These are phyloP conservation scores for Neurospora hispaniola DNA, from an alignment of 495 filamentous ascomycete species.

Conservation along the genomic window DNA sequence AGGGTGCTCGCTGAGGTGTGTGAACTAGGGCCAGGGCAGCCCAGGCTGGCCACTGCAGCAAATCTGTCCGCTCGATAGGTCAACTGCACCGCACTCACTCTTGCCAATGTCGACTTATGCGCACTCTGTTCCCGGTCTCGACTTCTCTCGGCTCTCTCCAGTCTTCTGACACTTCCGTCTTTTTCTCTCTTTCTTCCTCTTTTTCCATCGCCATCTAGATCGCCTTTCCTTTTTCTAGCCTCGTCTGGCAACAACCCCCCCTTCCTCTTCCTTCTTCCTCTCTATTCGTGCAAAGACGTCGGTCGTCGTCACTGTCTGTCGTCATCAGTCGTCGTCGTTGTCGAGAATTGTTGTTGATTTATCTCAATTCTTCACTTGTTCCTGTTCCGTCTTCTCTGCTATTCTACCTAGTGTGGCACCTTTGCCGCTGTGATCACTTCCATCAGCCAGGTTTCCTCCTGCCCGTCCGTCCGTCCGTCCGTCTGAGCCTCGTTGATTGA, in stretches of 20 bases:
- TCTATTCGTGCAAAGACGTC: conserved; percentile 25
- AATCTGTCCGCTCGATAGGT: background rate
- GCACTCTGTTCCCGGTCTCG: conserved; percentile 1
- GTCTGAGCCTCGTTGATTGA: conserved; percentile 15
- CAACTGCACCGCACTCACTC: background rate
- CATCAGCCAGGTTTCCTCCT: background rate
- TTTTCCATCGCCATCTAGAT: conserved; percentile 24
- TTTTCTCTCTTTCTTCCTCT: conserved; percentile 21
- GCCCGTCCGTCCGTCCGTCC: conserved; percentile 11
- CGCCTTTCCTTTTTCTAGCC: conserved; percentile 31
- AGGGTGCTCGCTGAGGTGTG: background rate
- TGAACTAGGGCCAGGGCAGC: background rate
- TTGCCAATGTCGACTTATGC: background rate
- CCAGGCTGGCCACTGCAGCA: background rate
- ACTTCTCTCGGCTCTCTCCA: conserved; percentile 3
- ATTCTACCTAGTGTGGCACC: background rate
- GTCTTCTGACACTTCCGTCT: conserved; percentile 17
- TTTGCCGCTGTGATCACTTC: background rate
- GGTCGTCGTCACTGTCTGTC: conserved; percentile 12
- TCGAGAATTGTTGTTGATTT: background rate
- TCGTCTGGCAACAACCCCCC: background rate
- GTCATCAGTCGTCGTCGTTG: conserved; percentile 19
- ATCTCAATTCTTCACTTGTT: background rate
- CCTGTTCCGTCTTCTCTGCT: background rate
- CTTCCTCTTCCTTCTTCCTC: conserved; percentile 30